phyloP scores from a whole-genome alignment of 352 stramenopile genomes.

The Globisporangium cederbergense region DNA sequence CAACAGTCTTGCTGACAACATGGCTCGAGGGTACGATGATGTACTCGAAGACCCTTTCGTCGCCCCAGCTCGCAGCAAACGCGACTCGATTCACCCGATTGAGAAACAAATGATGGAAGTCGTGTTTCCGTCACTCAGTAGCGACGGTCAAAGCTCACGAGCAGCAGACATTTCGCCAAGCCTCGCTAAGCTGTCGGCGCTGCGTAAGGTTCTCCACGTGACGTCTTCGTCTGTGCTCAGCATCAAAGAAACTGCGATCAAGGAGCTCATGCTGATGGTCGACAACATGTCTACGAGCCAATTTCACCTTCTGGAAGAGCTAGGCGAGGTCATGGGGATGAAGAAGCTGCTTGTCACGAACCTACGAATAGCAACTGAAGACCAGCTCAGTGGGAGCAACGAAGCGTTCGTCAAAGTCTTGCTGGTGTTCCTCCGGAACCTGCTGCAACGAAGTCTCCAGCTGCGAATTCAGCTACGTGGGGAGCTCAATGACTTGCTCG shows the following conservation, averaged over 20 bases:
- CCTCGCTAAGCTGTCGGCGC: constrained; percentile 9
- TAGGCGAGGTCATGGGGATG: constrained; percentile 15
- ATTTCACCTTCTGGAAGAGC: constrained; percentile 20
- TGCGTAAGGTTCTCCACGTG: constrained; percentile 13
- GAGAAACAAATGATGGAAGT: constrained; percentile 8
- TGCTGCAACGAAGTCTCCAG: constrained; percentile 36
- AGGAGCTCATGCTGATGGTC: constrained; percentile 25
- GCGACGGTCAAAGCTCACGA: not conserved
- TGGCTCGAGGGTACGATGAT: not conserved
- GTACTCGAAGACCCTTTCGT: constrained; percentile 16
- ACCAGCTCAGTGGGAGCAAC: not conserved
- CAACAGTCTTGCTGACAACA: constrained; percentile 13
- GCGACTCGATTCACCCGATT: constrained; percentile 1
- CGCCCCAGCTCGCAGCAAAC: constrained; percentile 2
- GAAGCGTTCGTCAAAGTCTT: constrained; percentile 18
- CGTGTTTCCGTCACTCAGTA: constrained; percentile 6
- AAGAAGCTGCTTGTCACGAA: constrained; percentile 13
- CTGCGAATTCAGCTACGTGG: constrained; percentile 30
- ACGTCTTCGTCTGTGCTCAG: not conserved
- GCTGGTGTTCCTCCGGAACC: constrained; percentile 36
- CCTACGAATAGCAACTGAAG: not conserved
- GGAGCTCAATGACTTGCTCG: constrained; percentile 20
- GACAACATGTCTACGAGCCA: constrained; percentile 13
- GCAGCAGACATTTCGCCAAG: constrained; percentile 18
- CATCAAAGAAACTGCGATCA: constrained; percentile 23